A percentile compares a stretch with the other conserved stretches of the same genome.
These are phyloP conservation scores for Schizophyllum commune DNA, from an alignment of 1,284 basidiomycete genomes.

Conservation along the genomic window DNA sequence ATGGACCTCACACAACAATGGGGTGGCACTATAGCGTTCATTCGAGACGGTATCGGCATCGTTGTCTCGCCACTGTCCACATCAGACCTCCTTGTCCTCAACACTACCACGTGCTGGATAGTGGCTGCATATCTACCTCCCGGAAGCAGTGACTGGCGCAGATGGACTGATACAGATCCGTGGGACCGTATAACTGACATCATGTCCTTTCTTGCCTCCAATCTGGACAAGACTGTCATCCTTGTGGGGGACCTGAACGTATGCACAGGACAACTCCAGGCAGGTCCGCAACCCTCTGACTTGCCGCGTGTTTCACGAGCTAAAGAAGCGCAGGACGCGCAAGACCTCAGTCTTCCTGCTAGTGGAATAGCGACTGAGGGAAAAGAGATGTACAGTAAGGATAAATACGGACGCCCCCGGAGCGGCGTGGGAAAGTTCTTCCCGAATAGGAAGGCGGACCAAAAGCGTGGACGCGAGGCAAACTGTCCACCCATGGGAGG, in stretches of 20 bases:
- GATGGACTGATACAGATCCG: slow-evolving; percentile 6
- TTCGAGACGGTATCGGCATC: slow-evolving; percentile 1
- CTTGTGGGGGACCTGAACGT: slow-evolving; percentile 4
- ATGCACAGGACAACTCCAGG: background rate
- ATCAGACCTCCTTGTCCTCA: slow-evolving; percentile 3
- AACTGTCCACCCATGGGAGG: too few relatives aligned
- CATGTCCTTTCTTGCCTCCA: background rate
- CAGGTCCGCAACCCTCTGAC: background rate
- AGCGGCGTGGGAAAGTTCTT: too few relatives aligned
- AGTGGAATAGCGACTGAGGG: too few relatives aligned
- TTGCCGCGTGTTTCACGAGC: background rate
- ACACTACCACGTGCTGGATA: slow-evolving; percentile 4
- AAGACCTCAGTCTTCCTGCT: too few relatives aligned
- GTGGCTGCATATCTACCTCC: slow-evolving; percentile 4
- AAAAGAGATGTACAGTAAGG: too few relatives aligned
- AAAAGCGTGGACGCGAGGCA: too few relatives aligned
- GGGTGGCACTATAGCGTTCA: slow-evolving; percentile 1
- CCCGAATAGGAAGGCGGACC: too few relatives aligned
- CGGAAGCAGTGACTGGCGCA: background rate
- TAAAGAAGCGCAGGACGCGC: too few relatives aligned
- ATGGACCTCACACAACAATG: too few relatives aligned
- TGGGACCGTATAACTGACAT: slow-evolving; percentile 3
- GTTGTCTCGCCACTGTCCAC: background rate
- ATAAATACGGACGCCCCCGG: too few relatives aligned
- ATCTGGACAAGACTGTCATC: background rate